Evolutionary conservation across 2,329 filamentous ascomycete species (phyloP).

Genomic region (Talaromyces sp.): DNA sequence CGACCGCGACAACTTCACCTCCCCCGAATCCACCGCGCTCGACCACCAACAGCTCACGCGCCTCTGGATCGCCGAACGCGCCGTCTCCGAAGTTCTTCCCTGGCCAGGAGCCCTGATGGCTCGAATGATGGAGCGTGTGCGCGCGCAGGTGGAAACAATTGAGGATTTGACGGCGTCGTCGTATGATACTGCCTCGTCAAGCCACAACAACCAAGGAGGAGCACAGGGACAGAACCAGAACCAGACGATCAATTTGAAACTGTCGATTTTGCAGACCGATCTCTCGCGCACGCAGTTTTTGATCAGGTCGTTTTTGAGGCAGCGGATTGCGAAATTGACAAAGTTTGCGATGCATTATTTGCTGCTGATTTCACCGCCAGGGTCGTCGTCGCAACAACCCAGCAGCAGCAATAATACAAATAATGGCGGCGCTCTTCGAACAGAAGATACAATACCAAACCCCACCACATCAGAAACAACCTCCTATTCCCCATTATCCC

Average conservation of each 20-base stretch:
- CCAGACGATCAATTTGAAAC: slow-evolving; percentile 82
- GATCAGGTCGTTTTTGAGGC: slow-evolving; percentile 73
- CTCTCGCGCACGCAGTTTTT: slow-evolving; percentile 91
- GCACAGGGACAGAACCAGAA: slow-evolving; percentile 61
- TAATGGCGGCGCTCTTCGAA: background rate
- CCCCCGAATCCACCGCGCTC: slow-evolving; percentile 34
- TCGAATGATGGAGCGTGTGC: slow-evolving; percentile 66
- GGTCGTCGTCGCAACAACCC: slow-evolving; percentile 13
- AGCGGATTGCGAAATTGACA: slow-evolving; percentile 71
- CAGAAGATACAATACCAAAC: slow-evolving; percentile 29
- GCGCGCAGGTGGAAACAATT: slow-evolving; percentile 56
- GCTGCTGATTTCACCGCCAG: slow-evolving; percentile 20
- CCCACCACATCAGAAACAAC: slow-evolving; percentile 9
- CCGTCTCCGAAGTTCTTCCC: slow-evolving; percentile 79
- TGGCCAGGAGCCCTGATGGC: slow-evolving; percentile 75
- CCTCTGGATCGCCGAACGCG: slow-evolving; percentile 88
- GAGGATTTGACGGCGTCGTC: slow-evolving; percentile 52
- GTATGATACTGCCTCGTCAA: slow-evolving; percentile 35
- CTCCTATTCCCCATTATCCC: slow-evolving; percentile 54
- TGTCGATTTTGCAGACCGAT: slow-evolving; percentile 95
- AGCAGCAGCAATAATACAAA: slow-evolving; percentile 7
- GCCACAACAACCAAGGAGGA: slow-evolving; percentile 9
- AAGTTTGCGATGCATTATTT: slow-evolving; percentile 47
- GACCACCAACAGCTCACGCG: slow-evolving; percentile 88
- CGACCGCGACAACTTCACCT: slow-evolving; percentile 50